These are phyloP conservation scores for Ceratobasidium sp. DNA, from an alignment of 1,284 basidiomycete species.

Conservation along the genomic window DNA sequence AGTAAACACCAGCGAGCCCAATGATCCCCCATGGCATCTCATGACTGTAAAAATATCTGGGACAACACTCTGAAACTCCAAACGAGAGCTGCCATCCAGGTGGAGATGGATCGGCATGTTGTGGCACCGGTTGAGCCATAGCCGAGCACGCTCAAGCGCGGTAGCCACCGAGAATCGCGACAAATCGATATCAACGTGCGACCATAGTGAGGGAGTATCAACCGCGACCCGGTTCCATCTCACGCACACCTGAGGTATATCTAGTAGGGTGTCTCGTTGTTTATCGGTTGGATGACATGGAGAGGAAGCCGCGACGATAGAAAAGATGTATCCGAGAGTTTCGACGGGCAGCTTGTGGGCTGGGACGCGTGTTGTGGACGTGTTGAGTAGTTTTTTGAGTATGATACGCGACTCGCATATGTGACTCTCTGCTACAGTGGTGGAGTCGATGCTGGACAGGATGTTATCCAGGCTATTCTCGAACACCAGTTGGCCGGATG, in stretches of 20 bases:
- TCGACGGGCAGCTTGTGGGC: neutral
- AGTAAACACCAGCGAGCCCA: neutral
- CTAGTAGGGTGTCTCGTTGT: neutral
- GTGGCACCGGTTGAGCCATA: neutral
- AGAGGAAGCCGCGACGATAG: neutral
- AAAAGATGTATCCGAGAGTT: neutral
- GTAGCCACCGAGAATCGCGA: neutral
- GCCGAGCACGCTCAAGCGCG: neutral
- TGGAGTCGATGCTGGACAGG: neutral
- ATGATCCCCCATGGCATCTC: neutral
- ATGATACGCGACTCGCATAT: neutral
- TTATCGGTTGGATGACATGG: neutral
- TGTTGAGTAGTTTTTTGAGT: neutral
- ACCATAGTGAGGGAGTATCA: constrained; percentile 9
- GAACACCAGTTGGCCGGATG: neutral
- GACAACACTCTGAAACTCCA: neutral
- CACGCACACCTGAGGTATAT: neutral
- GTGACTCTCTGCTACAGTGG: neutral
- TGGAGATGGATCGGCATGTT: neutral
- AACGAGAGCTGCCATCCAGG: neutral
- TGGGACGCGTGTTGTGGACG: neutral
- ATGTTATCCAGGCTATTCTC: neutral
- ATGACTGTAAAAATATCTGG: neutral
- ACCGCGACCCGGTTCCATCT: constrained; percentile 23
- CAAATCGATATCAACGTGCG: constrained; percentile 23